Percentiles rank a stretch among this genome's conserved stretches.
These are phyloP conservation scores for Hibiscus trionum DNA, from an alignment of 345 rosid species.

Conservation along the genomic window DNA sequence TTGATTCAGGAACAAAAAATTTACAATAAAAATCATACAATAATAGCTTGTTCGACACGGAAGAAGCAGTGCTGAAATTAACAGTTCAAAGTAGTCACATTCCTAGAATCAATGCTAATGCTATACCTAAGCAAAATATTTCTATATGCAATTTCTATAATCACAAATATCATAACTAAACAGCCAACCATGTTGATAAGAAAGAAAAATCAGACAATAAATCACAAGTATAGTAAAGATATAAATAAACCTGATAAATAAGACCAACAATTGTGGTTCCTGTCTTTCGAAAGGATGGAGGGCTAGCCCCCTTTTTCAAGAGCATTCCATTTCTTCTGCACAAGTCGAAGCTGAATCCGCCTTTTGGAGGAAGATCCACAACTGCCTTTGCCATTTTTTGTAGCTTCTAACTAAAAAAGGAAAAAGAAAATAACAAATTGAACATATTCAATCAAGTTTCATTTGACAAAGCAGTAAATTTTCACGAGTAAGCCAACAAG, in stretches of 20 bases:
- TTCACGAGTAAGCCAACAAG: background rate
- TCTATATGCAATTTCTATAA: background rate
- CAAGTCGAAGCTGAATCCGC: conserved; percentile 85
- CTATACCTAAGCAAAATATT: background rate
- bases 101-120: background rate
- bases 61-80: background rate
- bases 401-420: background rate
- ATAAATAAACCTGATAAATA: conserved; percentile 34
- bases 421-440: background rate
- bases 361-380: conserved; percentile 44
- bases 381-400: conserved; percentile 39
- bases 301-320: conserved; percentile 39
- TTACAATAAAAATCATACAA: background rate
- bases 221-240: background rate
- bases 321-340: conserved; percentile 73
- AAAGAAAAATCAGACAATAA: background rate
- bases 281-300: conserved; percentile 61
- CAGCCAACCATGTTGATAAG: background rate
- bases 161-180: background rate
- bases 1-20: background rate
- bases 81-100: background rate
- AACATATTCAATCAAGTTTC: background rate
- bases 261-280: conserved; percentile 88
- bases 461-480: background rate
- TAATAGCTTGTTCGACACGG: too few species aligned